Conservation (phyloP, 148 eudicot genomes). For the Heliosperma pusillum region DNA sequence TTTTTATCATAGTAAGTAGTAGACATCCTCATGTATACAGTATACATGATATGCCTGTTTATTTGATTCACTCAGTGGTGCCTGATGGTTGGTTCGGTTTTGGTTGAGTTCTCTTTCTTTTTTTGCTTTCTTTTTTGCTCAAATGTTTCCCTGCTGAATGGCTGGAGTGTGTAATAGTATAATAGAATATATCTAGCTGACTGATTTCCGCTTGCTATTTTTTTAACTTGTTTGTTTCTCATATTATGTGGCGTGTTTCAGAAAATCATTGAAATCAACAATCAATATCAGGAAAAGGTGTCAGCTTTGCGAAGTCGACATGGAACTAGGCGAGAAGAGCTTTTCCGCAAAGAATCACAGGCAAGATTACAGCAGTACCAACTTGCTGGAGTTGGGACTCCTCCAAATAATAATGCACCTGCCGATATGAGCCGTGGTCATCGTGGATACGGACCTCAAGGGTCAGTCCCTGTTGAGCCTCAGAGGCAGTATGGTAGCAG, state of each 20-base stretch:
- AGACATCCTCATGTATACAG: no score
- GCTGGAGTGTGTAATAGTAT: not conserved
- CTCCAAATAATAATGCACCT: conserved; percentile 38
- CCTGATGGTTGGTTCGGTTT: not conserved
- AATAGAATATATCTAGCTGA: not conserved
- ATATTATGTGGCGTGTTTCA: conserved; percentile 21
- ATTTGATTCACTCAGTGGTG: not conserved
- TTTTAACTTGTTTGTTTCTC: not conserved
- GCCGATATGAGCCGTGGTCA: conserved; percentile 35
- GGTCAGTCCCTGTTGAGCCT: conserved; percentile 34
- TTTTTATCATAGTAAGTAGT: no score
- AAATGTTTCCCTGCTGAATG: not conserved
- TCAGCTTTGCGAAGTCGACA: conserved; percentile 61
- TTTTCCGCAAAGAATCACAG: conserved; percentile 67
- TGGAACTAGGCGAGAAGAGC: conserved; percentile 61
- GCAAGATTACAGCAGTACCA: conserved; percentile 74
- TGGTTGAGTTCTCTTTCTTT: not conserved
- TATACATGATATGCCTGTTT: not conserved
- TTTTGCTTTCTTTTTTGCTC: not conserved
- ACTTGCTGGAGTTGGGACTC: conserved; percentile 42
- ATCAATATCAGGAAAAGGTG: conserved; percentile 58
- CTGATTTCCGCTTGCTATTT: not conserved
- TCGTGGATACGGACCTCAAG: conserved; percentile 43
- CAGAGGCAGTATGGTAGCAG: conserved; percentile 43
- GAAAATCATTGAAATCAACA: conserved; percentile 53